Conservation (phyloP, 1,284 basidiomycete species). For the Rugosomyces carneus region DNA sequence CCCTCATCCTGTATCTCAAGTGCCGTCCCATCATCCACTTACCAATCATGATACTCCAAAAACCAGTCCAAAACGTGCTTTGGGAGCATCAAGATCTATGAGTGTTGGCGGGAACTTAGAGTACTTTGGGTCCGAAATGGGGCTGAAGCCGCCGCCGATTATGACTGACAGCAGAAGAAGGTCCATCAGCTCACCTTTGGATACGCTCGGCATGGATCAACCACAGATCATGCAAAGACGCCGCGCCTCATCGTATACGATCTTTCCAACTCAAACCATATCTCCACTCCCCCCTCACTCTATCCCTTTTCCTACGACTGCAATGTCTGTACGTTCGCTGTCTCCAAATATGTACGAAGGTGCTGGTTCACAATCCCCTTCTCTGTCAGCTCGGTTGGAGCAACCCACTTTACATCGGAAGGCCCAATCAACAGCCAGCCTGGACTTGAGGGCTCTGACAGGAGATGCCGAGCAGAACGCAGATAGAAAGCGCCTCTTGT, state of each 20-base stretch:
- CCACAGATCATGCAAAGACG: constrained; percentile 36
- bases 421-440: constrained; percentile 42
- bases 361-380: constrained; percentile 2
- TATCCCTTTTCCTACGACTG: constrained; percentile 58
- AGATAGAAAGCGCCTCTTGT: constrained; percentile 27
- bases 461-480: constrained; percentile 20
- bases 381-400: constrained; percentile 8
- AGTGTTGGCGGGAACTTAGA: constrained; percentile 57
- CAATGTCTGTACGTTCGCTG: constrained; percentile 45
- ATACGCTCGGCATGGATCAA: constrained; percentile 41
- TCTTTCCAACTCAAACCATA: constrained; percentile 31
- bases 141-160: constrained; percentile 19
- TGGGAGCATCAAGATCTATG: constrained; percentile 47
- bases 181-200: constrained; percentile 52
- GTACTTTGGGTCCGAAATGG: constrained; percentile 31
- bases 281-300: constrained; percentile 38
- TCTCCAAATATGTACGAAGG: constrained; percentile 32
- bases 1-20: constrained; percentile 36
- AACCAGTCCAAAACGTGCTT: constrained; percentile 27
- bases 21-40: constrained; percentile 28
- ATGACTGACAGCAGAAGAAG: constrained; percentile 30
- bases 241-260: constrained; percentile 42
- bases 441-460: constrained; percentile 38
- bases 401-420: constrained; percentile 29
- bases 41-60: constrained; percentile 26